phyloP scores from a whole-genome alignment of 768 basidiomycete species.

The Strobilomyces echinocephalus region DNA sequence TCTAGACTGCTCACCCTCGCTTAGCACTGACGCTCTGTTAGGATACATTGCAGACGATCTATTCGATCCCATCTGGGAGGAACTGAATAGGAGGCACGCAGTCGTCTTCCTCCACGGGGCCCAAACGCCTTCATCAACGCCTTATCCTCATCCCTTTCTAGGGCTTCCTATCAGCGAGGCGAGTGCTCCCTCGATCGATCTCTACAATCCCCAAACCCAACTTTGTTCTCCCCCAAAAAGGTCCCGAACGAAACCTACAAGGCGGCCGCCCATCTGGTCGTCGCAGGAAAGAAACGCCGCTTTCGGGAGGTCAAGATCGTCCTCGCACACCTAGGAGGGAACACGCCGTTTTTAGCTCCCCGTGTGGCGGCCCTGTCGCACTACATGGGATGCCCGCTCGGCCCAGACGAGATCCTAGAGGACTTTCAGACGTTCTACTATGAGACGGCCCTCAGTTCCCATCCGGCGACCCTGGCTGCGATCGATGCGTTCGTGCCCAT shows the following conservation, averaged over 20 bases:
- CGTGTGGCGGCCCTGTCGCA: conserved; percentile 64
- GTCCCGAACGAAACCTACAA: conserved; percentile 82
- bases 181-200: conserved; percentile 10
- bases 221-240: conserved; percentile 32
- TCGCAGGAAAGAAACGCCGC: conserved; percentile 63
- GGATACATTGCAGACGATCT: conserved; percentile 62
- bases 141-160: conserved; percentile 57
- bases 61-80: conserved; percentile 68
- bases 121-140: conserved; percentile 59
- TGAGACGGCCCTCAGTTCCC: conserved; percentile 65
- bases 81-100: conserved; percentile 52
- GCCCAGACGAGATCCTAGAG: conserved; percentile 57
- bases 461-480: conserved; percentile 46
- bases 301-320: conserved; percentile 59
- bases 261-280: conserved; percentile 73
- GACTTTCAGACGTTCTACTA: conserved; percentile 73
- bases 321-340: conserved; percentile 73
- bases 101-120: conserved; percentile 73
- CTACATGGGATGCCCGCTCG: conserved; percentile 66
- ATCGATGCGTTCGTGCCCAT: conserved; percentile 47
- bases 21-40: conserved; percentile 24
- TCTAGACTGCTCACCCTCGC: not conserved
- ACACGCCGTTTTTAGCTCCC: conserved; percentile 56
- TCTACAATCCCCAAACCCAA: conserved; percentile 2
- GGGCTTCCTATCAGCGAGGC: conserved; percentile 71